Evolutionary conservation across 108 stramenopile species (phyloP), one percentile per base, ranked within the genome.

Genomic region (Pseudonitzschia pungens): DNA sequence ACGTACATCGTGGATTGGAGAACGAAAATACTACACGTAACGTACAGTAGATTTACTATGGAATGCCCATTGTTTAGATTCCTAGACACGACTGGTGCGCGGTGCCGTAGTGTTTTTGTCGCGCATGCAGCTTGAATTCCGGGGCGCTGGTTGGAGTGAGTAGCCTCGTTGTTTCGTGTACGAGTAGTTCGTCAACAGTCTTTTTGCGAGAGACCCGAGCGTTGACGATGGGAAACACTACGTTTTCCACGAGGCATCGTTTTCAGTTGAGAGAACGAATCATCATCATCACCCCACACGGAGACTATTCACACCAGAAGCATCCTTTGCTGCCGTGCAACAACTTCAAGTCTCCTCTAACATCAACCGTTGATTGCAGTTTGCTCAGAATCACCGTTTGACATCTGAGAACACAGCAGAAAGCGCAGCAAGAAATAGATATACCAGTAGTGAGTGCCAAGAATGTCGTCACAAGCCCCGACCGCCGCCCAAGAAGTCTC

Each of bases 31-130:
- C n/a, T n/a, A n/a, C n/a, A n/a, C n/a, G n/a, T n/a, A n/a, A n/a
- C n/a, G n/a, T n/a, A n/a, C n/a, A n/a, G n/a, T n/a, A n/a, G n/a
- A n/a, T n/a, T 43, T 43, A 43, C 42, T 43, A 43, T 43, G 42
- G 42, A 6, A 43, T 11, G 42, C n/a, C n/a, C n/a, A n/a, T 36
- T 36, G 36, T 36, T 36, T 48, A 48, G 45, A 2, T 18, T 48
- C 14, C 45, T 26, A 24, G 24, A 55, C 54, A 55, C 54, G 54
- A 55, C 54, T 55, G 54, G 54, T 26, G 54, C 54, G 54, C 54
- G 54, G 2, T 36, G 54, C 54, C 22, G 2, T 36, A 36, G 2
- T 55, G 26, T 55, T 55, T 55, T 55, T 26, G 54, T 26, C 24
- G 24, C 54, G 26, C 54, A 55, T 2, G 16, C 10, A 7, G n/a